Evolutionary conservation across 805 yeast species (phyloP), one percentile per base, ranked within the genome.

Genomic region (Candida khao-thaluensis): DNA sequence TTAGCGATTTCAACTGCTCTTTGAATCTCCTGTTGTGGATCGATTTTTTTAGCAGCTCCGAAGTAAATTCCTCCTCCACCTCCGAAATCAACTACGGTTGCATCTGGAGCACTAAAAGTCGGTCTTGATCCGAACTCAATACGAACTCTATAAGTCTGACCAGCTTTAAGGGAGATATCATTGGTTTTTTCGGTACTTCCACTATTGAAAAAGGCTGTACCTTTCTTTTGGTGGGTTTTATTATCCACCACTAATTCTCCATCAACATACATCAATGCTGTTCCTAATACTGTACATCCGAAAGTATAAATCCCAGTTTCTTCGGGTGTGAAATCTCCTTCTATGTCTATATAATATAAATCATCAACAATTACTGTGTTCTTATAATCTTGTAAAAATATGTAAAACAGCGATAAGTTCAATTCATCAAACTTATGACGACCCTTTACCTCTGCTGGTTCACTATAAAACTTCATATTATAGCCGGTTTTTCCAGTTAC

Each of bases 211-310:
- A 77, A 79, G 2, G 72, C 54, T n/a, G 59, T 51, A 6, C 83
- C 85, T 17, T 49, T 54, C 5, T 44, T 55, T 59, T 80, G 85
- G 20, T 66, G 52, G 24, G 76, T 72, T 48, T 66, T 70, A 59
- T 79, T 78, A 53, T 80, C 83, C 26, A 77, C 72, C 27, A 81
- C 61, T 42, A 77, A 57, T 50, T 72, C 47, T 40, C 59, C 81
- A 49, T 80, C 71, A 33, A 79, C 55, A 46, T 62, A 81, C 26
- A 81, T 47, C 48, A 69, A 69, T 18, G 78, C 82, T 22, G 82
- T 76, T 15, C 85, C 85, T 39, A 62, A 50, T 15, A 70, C 74
- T 12, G 73, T 54, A 37, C 72, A 52, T 17, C 83, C 82, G 48
- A 80, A 71, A 40, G 68, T 71, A 49, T 72, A 79, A 8, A 54